These are phyloP conservation scores for Cryphonectria japonica DNA, from an alignment of 2,329 filamentous ascomycete species.

Conservation along the genomic window DNA sequence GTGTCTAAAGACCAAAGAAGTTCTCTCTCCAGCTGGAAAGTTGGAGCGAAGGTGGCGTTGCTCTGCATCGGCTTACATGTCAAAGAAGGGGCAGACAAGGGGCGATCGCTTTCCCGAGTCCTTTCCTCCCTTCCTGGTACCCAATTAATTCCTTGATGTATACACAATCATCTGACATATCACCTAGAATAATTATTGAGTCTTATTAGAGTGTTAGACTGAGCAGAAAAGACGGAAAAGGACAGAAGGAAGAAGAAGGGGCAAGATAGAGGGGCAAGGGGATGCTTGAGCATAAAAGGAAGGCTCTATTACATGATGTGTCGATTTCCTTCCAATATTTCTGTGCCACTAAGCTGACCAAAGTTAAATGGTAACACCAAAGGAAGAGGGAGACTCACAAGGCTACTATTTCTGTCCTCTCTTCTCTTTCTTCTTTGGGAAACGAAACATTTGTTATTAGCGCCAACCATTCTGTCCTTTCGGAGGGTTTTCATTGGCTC, in stretches of 20 bases:
- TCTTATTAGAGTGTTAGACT: background rate
- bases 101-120: background rate
- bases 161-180: constrained; percentile 1
- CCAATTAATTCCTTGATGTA: background rate
- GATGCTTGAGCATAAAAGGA: background rate
- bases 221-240: background rate
- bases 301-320: background rate
- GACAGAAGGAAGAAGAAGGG: background rate
- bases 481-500: no score
- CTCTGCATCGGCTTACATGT: background rate
- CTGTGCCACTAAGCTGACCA: background rate
- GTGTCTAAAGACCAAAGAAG: no score
- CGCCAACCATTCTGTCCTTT: no score
- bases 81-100: background rate
- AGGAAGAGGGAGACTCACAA: background rate
- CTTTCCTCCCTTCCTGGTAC: background rate
- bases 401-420: no score
- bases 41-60: background rate
- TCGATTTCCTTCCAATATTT: background rate
- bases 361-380: background rate
- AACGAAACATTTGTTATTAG: no score
- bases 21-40: background rate
- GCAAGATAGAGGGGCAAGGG: no score
- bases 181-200: background rate
- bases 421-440: no score